Evolutionary conservation across 2,329 filamentous ascomycete genomes (phyloP).

Genomic region (Diaporthe aspalathi): DNA sequence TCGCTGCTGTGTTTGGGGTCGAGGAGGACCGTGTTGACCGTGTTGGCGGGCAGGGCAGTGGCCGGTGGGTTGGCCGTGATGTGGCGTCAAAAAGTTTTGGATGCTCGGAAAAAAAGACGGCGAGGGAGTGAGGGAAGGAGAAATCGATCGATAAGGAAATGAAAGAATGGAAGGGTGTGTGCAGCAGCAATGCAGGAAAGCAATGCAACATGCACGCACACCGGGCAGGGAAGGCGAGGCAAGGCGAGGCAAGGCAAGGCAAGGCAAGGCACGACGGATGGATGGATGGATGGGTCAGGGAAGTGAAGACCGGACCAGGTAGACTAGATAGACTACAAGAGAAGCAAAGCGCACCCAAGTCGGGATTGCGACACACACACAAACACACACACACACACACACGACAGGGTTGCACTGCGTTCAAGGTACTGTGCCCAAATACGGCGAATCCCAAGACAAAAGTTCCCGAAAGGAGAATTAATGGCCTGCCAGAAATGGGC

Average conservation of each 20-base stretch:
- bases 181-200: slow-evolving; percentile 3
- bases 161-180: slow-evolving; percentile 18
- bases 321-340: no score
- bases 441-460: neutral
- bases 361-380: slow-evolving; percentile 25
- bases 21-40: neutral
- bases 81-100: neutral
- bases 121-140: slow-evolving; percentile 6
- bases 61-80: slow-evolving; percentile 4
- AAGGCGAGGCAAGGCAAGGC: neutral
- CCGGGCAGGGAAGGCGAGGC: neutral
- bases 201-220: slow-evolving; percentile 8
- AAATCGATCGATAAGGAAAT: slow-evolving; percentile 23
- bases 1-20: slow-evolving; percentile 7
- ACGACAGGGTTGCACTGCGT: slow-evolving; percentile 2
- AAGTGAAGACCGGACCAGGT: neutral
- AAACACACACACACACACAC: no score
- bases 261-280: neutral
- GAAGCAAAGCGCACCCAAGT: slow-evolving; percentile 4
- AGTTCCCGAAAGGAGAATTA: slow-evolving; percentile 27
- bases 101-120: slow-evolving; percentile 11
- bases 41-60: neutral
- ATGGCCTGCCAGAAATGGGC: no score
- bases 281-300: neutral
- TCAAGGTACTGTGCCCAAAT: neutral